A percentile compares a stretch with the other conserved stretches of the same genome.
Conservation (phyloP, 495 filamentous ascomycete genomes). For the Letharia lupina region DNA sequence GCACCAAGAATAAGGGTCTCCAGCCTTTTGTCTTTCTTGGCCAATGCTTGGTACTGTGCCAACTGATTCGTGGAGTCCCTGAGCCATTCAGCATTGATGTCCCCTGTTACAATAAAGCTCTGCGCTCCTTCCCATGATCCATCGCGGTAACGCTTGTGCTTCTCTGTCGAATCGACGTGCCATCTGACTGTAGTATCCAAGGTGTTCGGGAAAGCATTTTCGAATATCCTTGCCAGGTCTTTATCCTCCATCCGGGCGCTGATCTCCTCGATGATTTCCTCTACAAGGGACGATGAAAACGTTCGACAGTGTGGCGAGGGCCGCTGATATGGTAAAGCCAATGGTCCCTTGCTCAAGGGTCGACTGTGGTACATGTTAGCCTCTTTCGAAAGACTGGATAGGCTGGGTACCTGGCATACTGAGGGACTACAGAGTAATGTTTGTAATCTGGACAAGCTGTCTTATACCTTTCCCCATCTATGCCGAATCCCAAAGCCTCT, state of each 20-base stretch:
- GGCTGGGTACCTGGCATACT: slow-evolving; percentile 32
- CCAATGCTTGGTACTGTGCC: slow-evolving; percentile 76
- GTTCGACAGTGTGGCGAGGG: slow-evolving; percentile 75
- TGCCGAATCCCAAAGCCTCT: slow-evolving; percentile 20
- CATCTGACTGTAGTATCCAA: slow-evolving; percentile 84
- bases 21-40: slow-evolving; percentile 66
- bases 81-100: slow-evolving; percentile 97
- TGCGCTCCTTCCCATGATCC: slow-evolving; percentile 74
- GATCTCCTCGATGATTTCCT: slow-evolving; percentile 77
- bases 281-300: slow-evolving; percentile 75
- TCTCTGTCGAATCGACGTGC: slow-evolving; percentile 50
- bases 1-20: slow-evolving; percentile 80
- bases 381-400: not conserved
- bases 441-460: slow-evolving; percentile 45
- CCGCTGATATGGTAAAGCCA: slow-evolving; percentile 82
- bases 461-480: slow-evolving; percentile 24
- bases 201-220: slow-evolving; percentile 95
- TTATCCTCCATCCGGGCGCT: slow-evolving; percentile 71
- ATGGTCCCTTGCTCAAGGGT: slow-evolving; percentile 69
- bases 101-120: slow-evolving; percentile 95
- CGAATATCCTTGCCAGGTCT: slow-evolving; percentile 87
- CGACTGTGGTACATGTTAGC: slow-evolving; percentile 37
- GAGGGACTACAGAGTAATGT: slow-evolving; percentile 37
- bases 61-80: slow-evolving; percentile 96
- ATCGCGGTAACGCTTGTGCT: slow-evolving; percentile 28